Conservation (phyloP, 495 filamentous ascomycete genomes). For the Letharia columbiana region DNA sequence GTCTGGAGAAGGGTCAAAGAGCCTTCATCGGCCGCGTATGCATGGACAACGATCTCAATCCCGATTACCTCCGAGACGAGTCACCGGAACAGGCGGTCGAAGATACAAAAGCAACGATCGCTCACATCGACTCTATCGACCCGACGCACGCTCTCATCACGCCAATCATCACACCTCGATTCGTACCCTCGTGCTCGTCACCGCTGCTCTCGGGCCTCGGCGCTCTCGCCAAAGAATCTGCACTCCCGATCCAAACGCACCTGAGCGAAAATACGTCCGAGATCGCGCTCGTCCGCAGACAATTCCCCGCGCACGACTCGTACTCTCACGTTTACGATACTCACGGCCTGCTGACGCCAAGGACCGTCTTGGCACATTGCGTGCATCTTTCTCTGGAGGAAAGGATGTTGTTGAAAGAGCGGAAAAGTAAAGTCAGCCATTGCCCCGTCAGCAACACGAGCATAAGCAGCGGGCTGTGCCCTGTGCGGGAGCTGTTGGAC, state of each 20-base stretch:
- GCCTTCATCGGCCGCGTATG: conserved; percentile 85
- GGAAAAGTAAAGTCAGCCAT: conserved; percentile 63
- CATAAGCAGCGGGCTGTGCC: conserved; percentile 64
- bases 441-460: conserved; percentile 81
- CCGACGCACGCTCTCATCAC: conserved; percentile 49
- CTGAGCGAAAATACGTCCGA: conserved; percentile 78
- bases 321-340: conserved; percentile 79
- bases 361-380: conserved; percentile 71
- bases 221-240: conserved; percentile 47
- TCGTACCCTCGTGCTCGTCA: conserved; percentile 66
- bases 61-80: conserved; percentile 66
- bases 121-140: conserved; percentile 60
- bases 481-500: conserved; percentile 63
- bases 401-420: conserved; percentile 47
- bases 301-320: conserved; percentile 55
- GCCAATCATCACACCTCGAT: conserved; percentile 85
- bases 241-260: conserved; percentile 73
- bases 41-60: conserved; percentile 69
- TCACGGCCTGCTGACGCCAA: conserved; percentile 54
- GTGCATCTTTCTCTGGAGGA: conserved; percentile 66
- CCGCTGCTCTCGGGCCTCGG: conserved; percentile 55
- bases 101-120: conserved; percentile 53
- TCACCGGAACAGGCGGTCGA: conserved; percentile 46
- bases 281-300: conserved; percentile 48
- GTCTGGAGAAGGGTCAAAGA: conserved; percentile 65